Base-by-base conservation (phyloP, 331 rosid genomes). In the Quercus phellos region DNA sequence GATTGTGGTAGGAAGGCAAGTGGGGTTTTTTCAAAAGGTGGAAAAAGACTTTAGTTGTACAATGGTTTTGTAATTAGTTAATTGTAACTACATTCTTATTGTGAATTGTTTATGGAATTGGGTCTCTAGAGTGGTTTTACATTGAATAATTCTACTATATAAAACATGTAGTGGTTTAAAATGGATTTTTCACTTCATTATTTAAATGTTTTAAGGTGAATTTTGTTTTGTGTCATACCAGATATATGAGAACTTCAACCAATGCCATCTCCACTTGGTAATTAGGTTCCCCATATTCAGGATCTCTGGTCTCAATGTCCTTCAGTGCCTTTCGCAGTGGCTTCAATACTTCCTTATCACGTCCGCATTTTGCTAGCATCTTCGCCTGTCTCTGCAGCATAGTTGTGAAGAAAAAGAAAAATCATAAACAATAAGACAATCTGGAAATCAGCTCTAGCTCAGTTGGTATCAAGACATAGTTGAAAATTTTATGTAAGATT, bases 231-330 rank as follows among this genome's bases (percentile, higher is more conserved):
- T 18, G 14, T 17, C 5, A 27, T 70, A 79, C 84, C 87, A 79
- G 81, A 32, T 59, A 32, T 9, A 79, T 55, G 73, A 70, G 72
- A 75, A 83, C 46, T 79, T 79, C 83, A 29, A 70, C 17, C 18
- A 22, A 22, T n/a, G 78, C 75, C 58, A 8, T 12, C 60, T 11
- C 34, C 46, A 50, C 1, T 6, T 0, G 1, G 0, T 0, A 5
- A 22, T 4, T 5, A 22, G 22, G 2, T 22, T 26, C n/a, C 0
- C 43, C 43, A 35, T 35, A 35, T 35, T 35, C 43, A 7, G 27
- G 0, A 17, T 29, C 0, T 0, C 18, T 4, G 11, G 43, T 35
- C 2, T 13, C 2, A 2, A 24, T 26, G 3, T 0, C 1, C 0
- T 2, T 0, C 27, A 4, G 43, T 32, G 38, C 18, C 0, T 50